Conservation (phyloP, 225 moss, liverwort and hornwort genomes). For the Marchantia polymorpha region DNA sequence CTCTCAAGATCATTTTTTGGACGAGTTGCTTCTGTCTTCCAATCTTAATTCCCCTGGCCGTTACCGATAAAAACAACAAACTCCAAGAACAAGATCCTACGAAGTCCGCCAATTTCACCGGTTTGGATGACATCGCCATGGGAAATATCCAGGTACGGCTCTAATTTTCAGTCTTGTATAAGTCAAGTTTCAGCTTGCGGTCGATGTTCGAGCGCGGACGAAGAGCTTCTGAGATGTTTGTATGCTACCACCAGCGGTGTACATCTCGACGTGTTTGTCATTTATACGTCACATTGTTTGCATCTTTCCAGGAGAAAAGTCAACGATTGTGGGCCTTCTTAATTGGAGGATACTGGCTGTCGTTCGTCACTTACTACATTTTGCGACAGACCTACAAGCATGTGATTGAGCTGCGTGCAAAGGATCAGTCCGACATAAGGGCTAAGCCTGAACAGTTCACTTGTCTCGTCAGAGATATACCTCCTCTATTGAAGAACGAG, state of each 20-base stretch:
- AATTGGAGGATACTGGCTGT: conserved; percentile 55
- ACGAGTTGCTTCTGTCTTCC: conserved; percentile 57
- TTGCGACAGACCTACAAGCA: conserved; percentile 60
- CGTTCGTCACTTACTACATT: conserved; percentile 65
- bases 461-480: conserved; percentile 75
- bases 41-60: conserved; percentile 56
- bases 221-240: too few species aligned
- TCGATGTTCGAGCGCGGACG: too few species aligned
- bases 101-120: conserved; percentile 14
- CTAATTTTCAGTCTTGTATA: neutral
- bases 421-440: conserved; percentile 27
- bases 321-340: conserved; percentile 69
- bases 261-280: neutral
- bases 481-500: conserved; percentile 50
- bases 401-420: conserved; percentile 49
- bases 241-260: neutral
- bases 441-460: conserved; percentile 73
- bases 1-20: conserved; percentile 52
- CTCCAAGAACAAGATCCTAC: neutral
- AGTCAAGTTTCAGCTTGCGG: too few species aligned
- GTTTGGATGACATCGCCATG: conserved; percentile 70
- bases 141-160: conserved; percentile 57
- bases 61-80: conserved; percentile 48
- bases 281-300: neutral
- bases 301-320: conserved; percentile 46